These are phyloP conservation scores for Ustilago lituana DNA, from an alignment of 1,284 basidiomycete species.

Conservation along the genomic window DNA sequence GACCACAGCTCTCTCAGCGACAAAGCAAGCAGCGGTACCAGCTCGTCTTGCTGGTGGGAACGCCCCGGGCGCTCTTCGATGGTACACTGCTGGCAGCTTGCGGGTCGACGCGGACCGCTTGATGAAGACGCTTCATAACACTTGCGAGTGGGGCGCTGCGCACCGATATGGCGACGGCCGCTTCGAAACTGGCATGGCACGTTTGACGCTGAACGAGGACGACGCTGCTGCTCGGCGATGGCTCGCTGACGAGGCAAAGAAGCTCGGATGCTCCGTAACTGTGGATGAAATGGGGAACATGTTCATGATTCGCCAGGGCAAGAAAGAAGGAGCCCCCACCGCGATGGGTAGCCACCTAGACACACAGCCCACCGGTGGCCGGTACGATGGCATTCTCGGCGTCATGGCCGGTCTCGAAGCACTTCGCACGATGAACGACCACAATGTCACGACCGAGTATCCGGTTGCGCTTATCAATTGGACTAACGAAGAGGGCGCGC, in stretches of 20 bases:
- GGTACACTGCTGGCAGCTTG: conserved; percentile 26
- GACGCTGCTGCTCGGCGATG: conserved; percentile 62
- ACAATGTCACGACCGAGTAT: conserved; percentile 21
- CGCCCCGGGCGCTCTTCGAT: conserved; percentile 1
- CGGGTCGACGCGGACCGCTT: conserved; percentile 55
- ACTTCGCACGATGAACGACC: conserved; percentile 29
- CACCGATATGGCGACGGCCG: conserved; percentile 28
- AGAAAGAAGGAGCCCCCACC: conserved; percentile 13
- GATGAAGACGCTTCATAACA: conserved; percentile 61
- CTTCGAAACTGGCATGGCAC: conserved; percentile 36
- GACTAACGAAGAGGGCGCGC: conserved; percentile 46
- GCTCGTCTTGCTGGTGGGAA: neutral
- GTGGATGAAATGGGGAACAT: conserved; percentile 65
- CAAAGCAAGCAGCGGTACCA: neutral
- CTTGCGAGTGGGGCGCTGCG: conserved; percentile 58
- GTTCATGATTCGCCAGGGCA: conserved; percentile 57
- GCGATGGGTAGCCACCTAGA: conserved; percentile 46
- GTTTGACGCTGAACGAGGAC: conserved; percentile 60
- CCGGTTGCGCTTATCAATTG: conserved; percentile 38
- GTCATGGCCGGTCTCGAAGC: conserved; percentile 45
- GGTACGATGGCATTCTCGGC: conserved; percentile 45
- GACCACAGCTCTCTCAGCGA: neutral
- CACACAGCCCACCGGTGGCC: conserved; percentile 40
- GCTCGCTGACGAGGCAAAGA: conserved; percentile 56
- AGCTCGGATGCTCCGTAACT: conserved; percentile 60